Evolutionary conservation across 805 yeast species (phyloP), one percentile per base, ranked within the genome.

Genomic region (Cyberlindnera japonica): DNA sequence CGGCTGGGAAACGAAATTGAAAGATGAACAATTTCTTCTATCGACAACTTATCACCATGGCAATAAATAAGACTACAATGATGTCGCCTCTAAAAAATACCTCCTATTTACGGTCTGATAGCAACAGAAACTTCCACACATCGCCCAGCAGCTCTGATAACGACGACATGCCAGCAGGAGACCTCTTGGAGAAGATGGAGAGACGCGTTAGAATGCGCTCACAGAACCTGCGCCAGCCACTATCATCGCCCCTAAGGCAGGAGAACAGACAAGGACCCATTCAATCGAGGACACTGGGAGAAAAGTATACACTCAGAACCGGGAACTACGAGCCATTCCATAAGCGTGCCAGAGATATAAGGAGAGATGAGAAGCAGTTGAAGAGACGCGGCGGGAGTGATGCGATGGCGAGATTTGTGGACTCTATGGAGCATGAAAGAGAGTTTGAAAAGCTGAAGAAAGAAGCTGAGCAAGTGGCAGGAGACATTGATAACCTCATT

Each of bases 241-340:
- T 47, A 47, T 47, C 50, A 3, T 47, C 47, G 5, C 47, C 50
- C 2, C 26, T 35, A 16, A 19, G 44, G 17, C 35, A 28, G 23
- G n/a, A 27, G 6, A 13, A 16, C 10, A 17, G 13, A 14, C 27
- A 38, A 15, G 26, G 36, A 15, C 38, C 45, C 8, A 9, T 26
- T 6, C 35, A 24, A 9, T 44, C 49, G 7, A 29, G 32, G 17
- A 18, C 46, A 3, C 11, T 40, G 6, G 55, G 53, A 0, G 48
- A 43, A 33, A 53, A 50, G 38, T 54, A 54, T 36, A 54, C 57
- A 5, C 42, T 54, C 11, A 28, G 59, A 27, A 34, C 50, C 12
- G 32, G 37, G 3, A 38, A 40, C 10, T 54, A 53, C 35, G 28
- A 47, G 5, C 57, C 59, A 8, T 54, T 54, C 38, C 38, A 38